Base-by-base conservation (phyloP, 1,139 yeast genomes). In the Scheffersomyces segobiensis region DNA sequence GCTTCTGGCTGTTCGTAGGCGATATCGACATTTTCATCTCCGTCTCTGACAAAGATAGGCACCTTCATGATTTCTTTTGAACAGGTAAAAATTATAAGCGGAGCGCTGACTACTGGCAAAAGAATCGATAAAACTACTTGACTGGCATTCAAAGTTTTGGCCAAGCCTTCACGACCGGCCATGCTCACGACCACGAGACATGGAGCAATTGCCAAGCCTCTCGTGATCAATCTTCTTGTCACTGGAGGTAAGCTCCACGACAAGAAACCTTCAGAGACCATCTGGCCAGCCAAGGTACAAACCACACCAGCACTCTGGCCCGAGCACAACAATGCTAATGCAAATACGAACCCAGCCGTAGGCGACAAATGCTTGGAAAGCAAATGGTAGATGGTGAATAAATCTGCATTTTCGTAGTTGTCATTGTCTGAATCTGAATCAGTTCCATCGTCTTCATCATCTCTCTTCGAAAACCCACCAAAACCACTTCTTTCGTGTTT, bases 291-390 rank as follows among this genome's bases (percentile, higher is more conserved):
- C 69, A 95, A 82, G 0, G 99, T 95, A 69, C 98, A 95, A n/a
- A 95, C 97, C 42, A 96, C 91, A 54, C 99, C 98, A 1, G 99
- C 98, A 68, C 97, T 90, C 71, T 93, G 97, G 20, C 99, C 99
- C n/a, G 97, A 90, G 70, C 93, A 93, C 56, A 95, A 79, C 72
- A 95, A 83, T 1, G 98, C 98, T 52, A 93, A 76, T 1, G 98
- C 98, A 78, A 95, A 95, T 0, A 95, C 87, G 46, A 92, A 80
- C 4, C 98, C 99, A 0, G 98, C 98, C 2, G 93, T 88, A n/a
- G 91, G 88, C 1, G 97, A 91, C 53, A 95, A 82, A 67, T 89
- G 91, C 52, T 81, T 76, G 4, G 87, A 80, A 24, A 95, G 82
- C 72, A 93, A 80, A 59, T 88, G 84, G 71, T 93, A 91, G 62